phyloP scores from a whole-genome alignment of 306 rosid genomes.

The Hylodesmum podocarpum region DNA sequence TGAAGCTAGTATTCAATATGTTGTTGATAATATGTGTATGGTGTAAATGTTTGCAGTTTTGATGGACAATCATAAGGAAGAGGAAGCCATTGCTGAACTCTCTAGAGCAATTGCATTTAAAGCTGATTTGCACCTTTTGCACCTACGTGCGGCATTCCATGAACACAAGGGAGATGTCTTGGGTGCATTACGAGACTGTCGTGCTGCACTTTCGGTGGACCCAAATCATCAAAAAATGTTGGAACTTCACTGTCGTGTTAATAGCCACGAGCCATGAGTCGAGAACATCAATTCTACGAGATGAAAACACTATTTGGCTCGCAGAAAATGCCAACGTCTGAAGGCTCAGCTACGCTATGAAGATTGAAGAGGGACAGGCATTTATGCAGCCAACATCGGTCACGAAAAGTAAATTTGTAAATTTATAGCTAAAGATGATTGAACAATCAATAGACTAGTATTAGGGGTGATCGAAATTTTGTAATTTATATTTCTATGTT shows the following conservation, averaged over 20 bases:
- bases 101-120: slow-evolving; percentile 86
- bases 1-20: background rate
- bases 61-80: slow-evolving; percentile 82
- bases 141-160: slow-evolving; percentile 87
- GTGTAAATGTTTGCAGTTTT: slow-evolving; percentile 53
- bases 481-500: slow-evolving; percentile 16
- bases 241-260: slow-evolving; percentile 87
- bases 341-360: background rate
- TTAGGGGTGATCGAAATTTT: slow-evolving; percentile 23
- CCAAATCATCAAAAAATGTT: slow-evolving; percentile 93
- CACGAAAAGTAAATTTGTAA: slow-evolving; percentile 25
- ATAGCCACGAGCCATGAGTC: slow-evolving; percentile 80
- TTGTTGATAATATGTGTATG: background rate
- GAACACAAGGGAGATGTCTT: slow-evolving; percentile 79
- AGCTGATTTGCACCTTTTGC: slow-evolving; percentile 92
- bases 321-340: background rate
- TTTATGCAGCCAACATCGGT: slow-evolving; percentile 7
- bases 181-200: slow-evolving; percentile 84
- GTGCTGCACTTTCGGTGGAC: slow-evolving; percentile 92
- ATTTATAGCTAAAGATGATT: slow-evolving; percentile 9
- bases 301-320: background rate
- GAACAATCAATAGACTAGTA: background rate
- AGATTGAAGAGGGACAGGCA: background rate
- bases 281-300: background rate
- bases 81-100: slow-evolving; percentile 81